Evolutionary conservation across 164 flowering plant species (phyloP).

Genomic region (Chimonanthus praecox): DNA sequence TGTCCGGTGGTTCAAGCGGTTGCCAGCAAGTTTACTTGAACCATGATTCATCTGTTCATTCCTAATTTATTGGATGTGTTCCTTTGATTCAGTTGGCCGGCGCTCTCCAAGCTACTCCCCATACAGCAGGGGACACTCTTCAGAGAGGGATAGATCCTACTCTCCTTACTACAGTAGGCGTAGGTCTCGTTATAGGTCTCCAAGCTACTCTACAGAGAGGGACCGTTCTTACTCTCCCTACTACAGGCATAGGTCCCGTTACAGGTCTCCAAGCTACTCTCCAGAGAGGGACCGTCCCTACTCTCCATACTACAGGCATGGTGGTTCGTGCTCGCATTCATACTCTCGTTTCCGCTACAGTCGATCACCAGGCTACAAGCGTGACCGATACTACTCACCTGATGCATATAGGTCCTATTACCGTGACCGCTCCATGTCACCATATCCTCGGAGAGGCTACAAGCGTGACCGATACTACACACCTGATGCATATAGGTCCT

Average conservation of each 20-base stretch:
- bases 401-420: too few relatives aligned
- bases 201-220: neutral
- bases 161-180: conserved; percentile 5
- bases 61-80: neutral
- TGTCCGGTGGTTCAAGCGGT: neutral
- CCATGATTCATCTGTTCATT: neutral
- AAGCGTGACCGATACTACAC: conserved; percentile 4
- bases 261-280: neutral
- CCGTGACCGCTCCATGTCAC: conserved; percentile 3
- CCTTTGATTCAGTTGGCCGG: conserved; percentile 3
- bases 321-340: neutral
- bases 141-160: conserved; percentile 10
- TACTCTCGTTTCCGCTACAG: conserved; percentile 1
- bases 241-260: neutral
- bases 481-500: neutral
- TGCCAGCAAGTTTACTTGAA: neutral
- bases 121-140: conserved; percentile 3
- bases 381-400: neutral
- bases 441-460: conserved; percentile 1
- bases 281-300: too few relatives aligned
- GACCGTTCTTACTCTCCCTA: conserved; percentile 5
- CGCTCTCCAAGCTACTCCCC: conserved; percentile 21
- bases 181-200: conserved; percentile 1
- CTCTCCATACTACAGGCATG: neutral
- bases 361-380: neutral